phyloP scores from a whole-genome alignment of 768 basidiomycete species.

The Pulveroboletus sp. region DNA sequence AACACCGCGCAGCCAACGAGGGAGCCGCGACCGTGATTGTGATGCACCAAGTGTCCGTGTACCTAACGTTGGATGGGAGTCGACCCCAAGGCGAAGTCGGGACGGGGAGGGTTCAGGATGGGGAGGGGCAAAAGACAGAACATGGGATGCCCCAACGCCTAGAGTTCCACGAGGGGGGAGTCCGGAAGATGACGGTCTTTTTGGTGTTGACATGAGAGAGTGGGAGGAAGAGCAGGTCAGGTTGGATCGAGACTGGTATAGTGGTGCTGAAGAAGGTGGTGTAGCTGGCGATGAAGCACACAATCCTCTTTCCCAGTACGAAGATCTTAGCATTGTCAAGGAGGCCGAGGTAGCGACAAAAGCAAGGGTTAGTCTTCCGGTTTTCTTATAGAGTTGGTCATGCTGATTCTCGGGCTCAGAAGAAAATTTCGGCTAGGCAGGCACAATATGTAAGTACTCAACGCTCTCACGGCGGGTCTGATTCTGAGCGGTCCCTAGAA shows the following conservation, averaged over 20 bases:
- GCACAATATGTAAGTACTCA: slow-evolving; percentile 80
- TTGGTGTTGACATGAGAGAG: slow-evolving; percentile 72
- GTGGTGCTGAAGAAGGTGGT: slow-evolving; percentile 81
- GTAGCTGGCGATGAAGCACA: slow-evolving; percentile 87
- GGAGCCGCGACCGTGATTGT: slow-evolving; percentile 34
- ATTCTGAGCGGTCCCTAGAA: slow-evolving; percentile 50
- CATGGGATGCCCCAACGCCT: slow-evolving; percentile 87
- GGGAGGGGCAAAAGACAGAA: slow-evolving; percentile 49
- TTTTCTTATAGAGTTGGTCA: neutral
- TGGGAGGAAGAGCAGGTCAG: slow-evolving; percentile 97
- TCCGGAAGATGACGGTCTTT: slow-evolving; percentile 60
- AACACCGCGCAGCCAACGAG: slow-evolving; percentile 57
- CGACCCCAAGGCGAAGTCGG: slow-evolving; percentile 66
- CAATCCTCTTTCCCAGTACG: slow-evolving; percentile 90
- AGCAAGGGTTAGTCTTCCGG: slow-evolving; percentile 50
- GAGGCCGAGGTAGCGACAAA: slow-evolving; percentile 73
- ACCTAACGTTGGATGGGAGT: slow-evolving; percentile 91
- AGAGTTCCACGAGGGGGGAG: slow-evolving; percentile 60
- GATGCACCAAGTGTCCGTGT: slow-evolving; percentile 84
- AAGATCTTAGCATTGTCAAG: slow-evolving; percentile 69
- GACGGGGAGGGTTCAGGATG: slow-evolving; percentile 59
- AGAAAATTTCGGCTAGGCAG: slow-evolving; percentile 88
- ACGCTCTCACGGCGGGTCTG: neutral
- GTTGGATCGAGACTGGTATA: slow-evolving; percentile 96
- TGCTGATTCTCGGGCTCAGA: slow-evolving; percentile 39